Evolutionary conservation across 495 filamentous ascomycete species (phyloP), one percentile per base, ranked within the genome.

Genomic region (Cryomyces minteri): DNA sequence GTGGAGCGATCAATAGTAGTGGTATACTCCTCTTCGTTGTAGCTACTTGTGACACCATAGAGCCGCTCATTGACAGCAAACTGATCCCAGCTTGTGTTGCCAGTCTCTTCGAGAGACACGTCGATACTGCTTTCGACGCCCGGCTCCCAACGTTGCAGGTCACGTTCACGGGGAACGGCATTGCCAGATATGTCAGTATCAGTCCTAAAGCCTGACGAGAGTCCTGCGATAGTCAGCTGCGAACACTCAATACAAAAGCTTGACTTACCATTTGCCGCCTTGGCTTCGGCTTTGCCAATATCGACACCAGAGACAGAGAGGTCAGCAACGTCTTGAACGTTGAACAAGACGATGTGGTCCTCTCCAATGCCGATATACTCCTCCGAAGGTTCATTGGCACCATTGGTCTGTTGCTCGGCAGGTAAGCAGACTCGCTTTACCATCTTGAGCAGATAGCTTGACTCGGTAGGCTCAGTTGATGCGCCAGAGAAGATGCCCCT

Each of bases 21-120:
- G 7, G 92, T 99, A 58, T 99, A 99, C 40, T 88, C 76, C 53
- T 80, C 84, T 60, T 96, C 92, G 52, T 95, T 79, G 58, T 94
- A 96, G 51, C 81, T 81, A 12, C 76, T 85, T 62, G 74, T 84
- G 33, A 88, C 62, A 6, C 90, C 90, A 57, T 93, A 96, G 4
- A 83, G 76, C 32, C 76, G 71, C 59, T 92, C 80, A 52, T 98
- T 96, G 38, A 70, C 76, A 55, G 84, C 82, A 54, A 99, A 99
- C 58, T 99, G 90, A 58, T 99, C 86, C 90, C 90, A 99, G 14
- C 48, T 51, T 5, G 54, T 44, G 5, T 45, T 49, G 31, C 59
- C 59, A 32, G 67, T 52, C 31, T 65, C 71, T 51, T 92, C 86
- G 31, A 93, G 65, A 38, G 80, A 79, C 50, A 81, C 59, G 51